These are phyloP conservation scores for Pyricularia pennisetigena DNA, from an alignment of 2,329 filamentous ascomycete genomes.

Conservation along the genomic window DNA sequence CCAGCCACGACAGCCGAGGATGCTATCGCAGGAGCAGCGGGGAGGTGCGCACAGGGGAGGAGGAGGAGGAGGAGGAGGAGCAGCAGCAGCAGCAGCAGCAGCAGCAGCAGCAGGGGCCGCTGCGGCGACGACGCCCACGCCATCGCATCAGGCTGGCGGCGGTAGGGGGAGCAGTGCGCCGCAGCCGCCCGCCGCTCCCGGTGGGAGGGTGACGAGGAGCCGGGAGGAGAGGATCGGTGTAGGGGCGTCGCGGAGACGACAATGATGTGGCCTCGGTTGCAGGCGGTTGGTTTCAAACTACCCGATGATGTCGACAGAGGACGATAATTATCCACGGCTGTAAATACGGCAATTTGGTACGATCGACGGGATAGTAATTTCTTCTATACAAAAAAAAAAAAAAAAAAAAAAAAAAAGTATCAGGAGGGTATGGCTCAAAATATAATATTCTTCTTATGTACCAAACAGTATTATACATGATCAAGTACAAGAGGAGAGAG, in stretches of 20 bases:
- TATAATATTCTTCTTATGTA: background rate
- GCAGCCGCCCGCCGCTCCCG: constrained; percentile 12
- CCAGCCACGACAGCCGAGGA: background rate
- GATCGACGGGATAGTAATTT: too few species aligned
- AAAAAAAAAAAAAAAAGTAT: background rate
- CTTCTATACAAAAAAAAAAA: background rate
- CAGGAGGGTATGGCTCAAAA: background rate
- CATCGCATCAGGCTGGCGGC: constrained; percentile 2
- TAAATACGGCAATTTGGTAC: too few species aligned
- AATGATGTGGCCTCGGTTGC: too few species aligned
- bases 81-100: background rate
- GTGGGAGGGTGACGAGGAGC: constrained; percentile 16
- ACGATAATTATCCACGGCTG: too few species aligned
- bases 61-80: background rate
- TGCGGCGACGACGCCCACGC: constrained; percentile 1
- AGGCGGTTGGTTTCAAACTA: too few species aligned
- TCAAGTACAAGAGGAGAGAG: background rate
- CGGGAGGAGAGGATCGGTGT: constrained; percentile 21
- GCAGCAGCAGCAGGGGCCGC: background rate
- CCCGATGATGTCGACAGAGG: too few species aligned
- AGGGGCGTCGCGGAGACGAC: constrained; percentile 11
- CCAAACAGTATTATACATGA: background rate
- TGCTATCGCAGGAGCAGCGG: constrained; percentile 1
- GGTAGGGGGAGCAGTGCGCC: background rate
- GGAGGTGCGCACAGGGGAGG: background rate